Base-by-base conservation (phyloP, 2,329 filamentous ascomycete species). In the Chaetomium sp. region DNA sequence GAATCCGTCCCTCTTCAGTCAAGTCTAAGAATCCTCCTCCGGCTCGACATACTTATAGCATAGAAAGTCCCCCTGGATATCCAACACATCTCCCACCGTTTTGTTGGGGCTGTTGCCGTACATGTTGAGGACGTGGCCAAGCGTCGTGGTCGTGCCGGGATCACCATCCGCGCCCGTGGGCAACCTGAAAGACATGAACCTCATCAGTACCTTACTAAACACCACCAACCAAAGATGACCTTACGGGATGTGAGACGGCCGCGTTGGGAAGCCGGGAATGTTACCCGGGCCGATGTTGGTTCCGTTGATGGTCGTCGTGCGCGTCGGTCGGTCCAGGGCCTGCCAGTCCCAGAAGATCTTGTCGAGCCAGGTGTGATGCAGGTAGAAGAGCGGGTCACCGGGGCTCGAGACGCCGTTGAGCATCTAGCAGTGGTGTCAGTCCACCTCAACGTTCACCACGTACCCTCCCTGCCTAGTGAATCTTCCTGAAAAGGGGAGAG, bases 291-390 rank as follows among this genome's bases (percentile, higher is more conserved):
- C 53, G 29, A 56, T 42, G 21, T 64, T 64, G 19, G 25, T 31
- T 19, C 56, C 56, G 56, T 35, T 21, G 50, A 59, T 64, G 4
- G n/a, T 63, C 12, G 38, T 57, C 27, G 59, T 60, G 25, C 63
- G 51, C 29, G 33, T 45, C n/a, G 42, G 8, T 9, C 51, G 25
- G 47, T 66, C 51, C 45, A 27, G 12, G 9, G 54, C 61, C 63
- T 69, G 68, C 68, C 68, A 70, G 33, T 69, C 64, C 67, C 64
- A 66, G 19, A 49, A 69, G 8, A 70, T n/a, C 60, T 67, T 64
- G 59, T 68, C 68, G 27, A 69, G 31, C 53, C 57, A 69, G 6
- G 61, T 63, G 35, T 69, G 63, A 45, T 67, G 63, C 31, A 67
- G 45, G 38, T 67, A 70, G 13, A 70, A 70, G 0, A 67, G 33